Percentiles rank a stretch among this genome's conserved stretches.
phyloP scores from a whole-genome alignment of 306 rosid genomes.

The Corylus avellana region DNA sequence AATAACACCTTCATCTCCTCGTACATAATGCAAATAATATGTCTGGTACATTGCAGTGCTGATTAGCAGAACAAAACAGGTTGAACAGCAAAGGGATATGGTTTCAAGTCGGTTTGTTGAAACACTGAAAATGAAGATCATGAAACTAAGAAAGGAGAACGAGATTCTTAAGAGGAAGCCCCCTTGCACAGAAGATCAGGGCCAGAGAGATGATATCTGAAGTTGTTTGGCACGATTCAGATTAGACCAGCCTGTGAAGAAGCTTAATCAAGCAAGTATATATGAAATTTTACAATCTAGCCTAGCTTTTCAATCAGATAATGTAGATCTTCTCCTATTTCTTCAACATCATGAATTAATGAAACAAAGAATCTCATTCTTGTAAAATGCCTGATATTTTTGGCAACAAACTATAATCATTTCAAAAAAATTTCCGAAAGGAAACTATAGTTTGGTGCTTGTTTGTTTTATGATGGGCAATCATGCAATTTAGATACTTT shows the following conservation, averaged over 20 bases:
- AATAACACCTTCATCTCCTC: background rate
- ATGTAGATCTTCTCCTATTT: background rate
- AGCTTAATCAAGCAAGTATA: background rate
- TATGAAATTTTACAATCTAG: background rate
- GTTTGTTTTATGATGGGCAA: background rate
- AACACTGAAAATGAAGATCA: conserved; percentile 66
- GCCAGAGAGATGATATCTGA: conserved; percentile 3
- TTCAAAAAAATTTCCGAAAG: background rate
- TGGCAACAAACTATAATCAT: background rate
- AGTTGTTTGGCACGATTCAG: conserved; percentile 19
- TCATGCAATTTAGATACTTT: background rate
- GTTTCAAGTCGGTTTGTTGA: conserved; percentile 60
- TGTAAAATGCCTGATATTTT: background rate
- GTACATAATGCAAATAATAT: conserved; percentile 5
- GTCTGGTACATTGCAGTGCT: conserved; percentile 48
- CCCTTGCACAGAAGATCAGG: conserved; percentile 28
- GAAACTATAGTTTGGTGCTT: background rate
- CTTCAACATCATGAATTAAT: background rate
- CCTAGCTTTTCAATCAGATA: background rate
- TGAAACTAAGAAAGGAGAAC: conserved; percentile 66
- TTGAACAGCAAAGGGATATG: conserved; percentile 56
- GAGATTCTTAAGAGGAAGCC: conserved; percentile 67
- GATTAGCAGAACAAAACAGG: conserved; percentile 59
- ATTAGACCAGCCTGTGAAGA: conserved; percentile 15
- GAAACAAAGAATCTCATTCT: background rate